These are phyloP conservation scores for Gautieria morchelliformis DNA, from an alignment of 768 basidiomycete species.

Conservation along the genomic window DNA sequence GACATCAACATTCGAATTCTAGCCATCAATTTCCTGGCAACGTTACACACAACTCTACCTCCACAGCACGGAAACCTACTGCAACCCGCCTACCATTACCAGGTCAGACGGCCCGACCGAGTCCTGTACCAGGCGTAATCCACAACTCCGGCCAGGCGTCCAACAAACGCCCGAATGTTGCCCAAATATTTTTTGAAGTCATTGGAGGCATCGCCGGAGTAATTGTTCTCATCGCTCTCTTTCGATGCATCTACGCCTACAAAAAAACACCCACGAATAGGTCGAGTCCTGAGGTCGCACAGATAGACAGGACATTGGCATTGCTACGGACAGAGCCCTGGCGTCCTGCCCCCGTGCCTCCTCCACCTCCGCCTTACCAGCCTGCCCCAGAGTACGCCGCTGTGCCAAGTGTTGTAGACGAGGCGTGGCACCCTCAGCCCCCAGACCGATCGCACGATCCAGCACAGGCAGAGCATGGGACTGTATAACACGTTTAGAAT, in stretches of 20 bases:
- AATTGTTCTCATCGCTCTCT: slow-evolving; percentile 2
- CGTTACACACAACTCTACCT: not conserved
- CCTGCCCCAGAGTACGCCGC: slow-evolving; percentile 8
- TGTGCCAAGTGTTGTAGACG: not conserved
- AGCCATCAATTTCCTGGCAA: not conserved
- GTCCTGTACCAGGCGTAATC: not conserved
- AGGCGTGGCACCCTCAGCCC: not conserved
- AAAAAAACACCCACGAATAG: slow-evolving; percentile 2
- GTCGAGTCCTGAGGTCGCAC: not conserved
- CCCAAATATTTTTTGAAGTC: slow-evolving; percentile 6
- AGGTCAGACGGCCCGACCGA: not conserved
- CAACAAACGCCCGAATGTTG: not conserved
- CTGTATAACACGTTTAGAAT: not conserved
- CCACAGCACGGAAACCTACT: not conserved
- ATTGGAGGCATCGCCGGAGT: slow-evolving; percentile 2
- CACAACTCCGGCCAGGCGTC: not conserved
- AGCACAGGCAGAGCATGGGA: not conserved
- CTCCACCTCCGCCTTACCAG: slow-evolving; percentile 7
- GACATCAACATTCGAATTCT: not conserved
- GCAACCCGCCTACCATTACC: not conserved
- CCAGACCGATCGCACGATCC: not conserved
- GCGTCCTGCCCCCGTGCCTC: not conserved
- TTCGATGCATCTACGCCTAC: slow-evolving; percentile 7
- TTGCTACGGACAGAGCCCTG: not conserved
- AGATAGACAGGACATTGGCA: slow-evolving; percentile 2